phyloP scores from a whole-genome alignment of 176 grass and related monocot species.

The Thinopyrum elongatum region DNA sequence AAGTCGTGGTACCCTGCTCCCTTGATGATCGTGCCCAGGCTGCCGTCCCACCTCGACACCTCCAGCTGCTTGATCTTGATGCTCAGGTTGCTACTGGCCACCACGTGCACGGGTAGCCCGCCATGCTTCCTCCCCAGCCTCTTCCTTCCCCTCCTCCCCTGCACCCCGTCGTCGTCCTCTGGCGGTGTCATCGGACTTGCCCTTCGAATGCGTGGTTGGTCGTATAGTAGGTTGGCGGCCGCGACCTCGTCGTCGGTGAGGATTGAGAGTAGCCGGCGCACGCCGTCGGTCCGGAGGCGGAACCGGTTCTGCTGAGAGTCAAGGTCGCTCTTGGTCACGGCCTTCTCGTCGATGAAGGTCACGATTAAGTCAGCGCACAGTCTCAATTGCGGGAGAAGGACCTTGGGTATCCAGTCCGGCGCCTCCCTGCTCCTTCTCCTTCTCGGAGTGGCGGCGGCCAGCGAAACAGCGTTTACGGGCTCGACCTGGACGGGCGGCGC shows the following conservation, averaged over 20 bases:
- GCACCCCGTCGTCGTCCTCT: neutral
- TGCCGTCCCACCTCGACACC: constrained; percentile 23
- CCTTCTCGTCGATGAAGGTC: constrained; percentile 10
- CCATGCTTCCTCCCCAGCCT: constrained; percentile 6
- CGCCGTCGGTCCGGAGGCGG: neutral
- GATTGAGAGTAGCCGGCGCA: neutral
- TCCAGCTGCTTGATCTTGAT: neutral
- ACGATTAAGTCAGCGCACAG: neutral
- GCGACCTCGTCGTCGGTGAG: neutral
- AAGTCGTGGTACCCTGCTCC: constrained; percentile 5
- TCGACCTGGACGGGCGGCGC: neutral
- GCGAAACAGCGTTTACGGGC: neutral
- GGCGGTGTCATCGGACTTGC: neutral
- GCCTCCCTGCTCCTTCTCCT: neutral
- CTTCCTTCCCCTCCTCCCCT: neutral
- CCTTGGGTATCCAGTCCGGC: constrained; percentile 12
- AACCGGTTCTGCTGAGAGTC: constrained; percentile 22
- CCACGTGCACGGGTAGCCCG: constrained; percentile 9
- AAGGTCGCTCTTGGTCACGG: neutral
- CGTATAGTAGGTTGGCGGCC: neutral
- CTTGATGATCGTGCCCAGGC: constrained; percentile 6
- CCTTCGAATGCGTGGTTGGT: neutral
- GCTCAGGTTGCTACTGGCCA: neutral
- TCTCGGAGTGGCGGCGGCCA: no score
- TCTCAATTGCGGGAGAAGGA: neutral